A percentile compares a stretch with the other conserved stretches of the same genome.
Conservation (phyloP, 1,284 basidiomycete species). For the Papiliotrema flavescens region DNA sequence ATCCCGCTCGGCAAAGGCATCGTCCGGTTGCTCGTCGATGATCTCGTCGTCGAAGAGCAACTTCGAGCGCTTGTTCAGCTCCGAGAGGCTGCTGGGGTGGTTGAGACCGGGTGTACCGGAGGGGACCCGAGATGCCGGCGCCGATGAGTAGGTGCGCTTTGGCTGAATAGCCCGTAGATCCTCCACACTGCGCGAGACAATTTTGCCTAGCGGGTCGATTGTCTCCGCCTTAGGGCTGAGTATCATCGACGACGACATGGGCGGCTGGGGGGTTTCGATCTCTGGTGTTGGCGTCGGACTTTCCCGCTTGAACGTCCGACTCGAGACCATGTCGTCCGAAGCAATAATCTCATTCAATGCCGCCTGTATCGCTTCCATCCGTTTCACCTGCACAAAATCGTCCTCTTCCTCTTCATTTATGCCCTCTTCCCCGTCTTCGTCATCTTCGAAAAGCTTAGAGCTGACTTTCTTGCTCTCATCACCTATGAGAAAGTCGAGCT, state of each 20-base stretch:
- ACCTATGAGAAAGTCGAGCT: slow-evolving; percentile 43
- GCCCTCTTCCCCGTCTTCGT: slow-evolving; percentile 18
- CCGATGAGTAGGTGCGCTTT: slow-evolving; percentile 1
- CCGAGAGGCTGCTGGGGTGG: slow-evolving; percentile 2
- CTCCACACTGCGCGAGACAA: slow-evolving; percentile 34
- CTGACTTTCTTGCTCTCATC: slow-evolving; percentile 53
- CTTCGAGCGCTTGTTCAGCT: slow-evolving; percentile 7
- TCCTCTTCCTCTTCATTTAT: slow-evolving; percentile 34
- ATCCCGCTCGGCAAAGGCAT: slow-evolving; percentile 5
- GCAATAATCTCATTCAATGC: slow-evolving; percentile 92
- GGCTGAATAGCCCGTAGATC: slow-evolving; percentile 17
- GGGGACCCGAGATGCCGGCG: slow-evolving; percentile 9
- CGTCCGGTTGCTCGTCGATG: slow-evolving; percentile 7
- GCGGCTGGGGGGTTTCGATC: slow-evolving; percentile 4
- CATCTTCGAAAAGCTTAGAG: slow-evolving; percentile 31
- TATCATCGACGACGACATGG: slow-evolving; percentile 25
- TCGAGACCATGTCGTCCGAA: slow-evolving; percentile 58
- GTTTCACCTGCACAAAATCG: slow-evolving; percentile 59
- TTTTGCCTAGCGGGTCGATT: slow-evolving; percentile 8
- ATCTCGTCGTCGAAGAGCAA: slow-evolving; percentile 46
- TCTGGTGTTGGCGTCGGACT: background rate
- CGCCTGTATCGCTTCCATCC: slow-evolving; percentile 90
- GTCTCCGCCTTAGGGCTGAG: slow-evolving; percentile 6
- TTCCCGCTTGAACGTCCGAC: slow-evolving; percentile 11
- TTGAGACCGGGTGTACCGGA: slow-evolving; percentile 2